Base-by-base conservation (phyloP, 2,329 filamentous ascomycete species). In the Colletotrichum acutatum region DNA sequence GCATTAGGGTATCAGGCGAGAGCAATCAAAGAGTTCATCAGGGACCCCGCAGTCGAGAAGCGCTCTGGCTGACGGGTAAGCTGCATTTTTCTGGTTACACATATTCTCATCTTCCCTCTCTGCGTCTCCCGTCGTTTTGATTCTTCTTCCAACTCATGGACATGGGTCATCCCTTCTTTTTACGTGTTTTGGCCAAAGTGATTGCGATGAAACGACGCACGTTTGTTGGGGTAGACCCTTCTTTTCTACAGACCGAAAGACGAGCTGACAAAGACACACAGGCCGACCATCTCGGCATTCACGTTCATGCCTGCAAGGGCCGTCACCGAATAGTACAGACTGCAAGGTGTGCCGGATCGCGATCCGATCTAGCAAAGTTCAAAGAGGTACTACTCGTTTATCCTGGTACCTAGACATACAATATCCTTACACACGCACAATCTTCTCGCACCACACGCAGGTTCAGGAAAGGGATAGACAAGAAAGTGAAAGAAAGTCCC, bases 1-100 rank as follows among this genome's bases (percentile, higher is more conserved):
- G 61, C 71, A 71, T 73, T 71, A 71, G 66, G 71, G 60, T 73
- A 66, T 52, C 57, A 62, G 67, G 67, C 66, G 66, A 65, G 66
- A 68, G 59, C 60, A 72, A 66, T 73, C 71, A 66, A 71, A 71
- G 71, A 73, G 61, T 61, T 72, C 28, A 57, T 24, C 52, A 58
- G 60, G 59, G 49, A 30, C 9, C 57, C 67, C 66, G 66, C 67
- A 61, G 71, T 73, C 67, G 49, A 71, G 71, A 73, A 73, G 71
- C 49, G 71, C 71, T 73, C 71, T 73, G 71, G 71, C 71, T 61
- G 60, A 22, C 61, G 71, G 71, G 37, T 24, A 19, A 22, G 32
- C 54, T 66, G 30, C 9, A 62, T 66, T 66, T 52, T 54, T 64
- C 30, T 57, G 61, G 56, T 66, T 73, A 70, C 70, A 56, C 59